Evolutionary conservation across 31 red algal species (phyloP).

Genomic region (Porphyra umbilicalis): DNA sequence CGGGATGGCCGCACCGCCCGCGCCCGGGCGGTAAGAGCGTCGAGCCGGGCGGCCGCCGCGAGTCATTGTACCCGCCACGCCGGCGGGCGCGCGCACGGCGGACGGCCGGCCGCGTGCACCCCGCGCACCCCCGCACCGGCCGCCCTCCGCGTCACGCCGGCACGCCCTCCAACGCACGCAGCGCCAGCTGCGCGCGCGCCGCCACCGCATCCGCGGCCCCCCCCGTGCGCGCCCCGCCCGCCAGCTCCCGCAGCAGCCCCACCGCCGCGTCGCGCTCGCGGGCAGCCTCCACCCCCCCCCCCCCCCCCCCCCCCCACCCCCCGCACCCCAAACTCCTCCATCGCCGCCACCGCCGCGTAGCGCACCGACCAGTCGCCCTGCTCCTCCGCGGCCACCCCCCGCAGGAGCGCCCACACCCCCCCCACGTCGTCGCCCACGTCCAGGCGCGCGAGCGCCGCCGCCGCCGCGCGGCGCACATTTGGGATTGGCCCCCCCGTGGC

Average conservation of each 20-base stretch:
- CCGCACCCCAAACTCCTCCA: constrained; percentile 27
- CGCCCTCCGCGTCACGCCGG: neutral
- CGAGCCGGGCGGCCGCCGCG: no score
- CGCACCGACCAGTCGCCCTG: constrained; percentile 79
- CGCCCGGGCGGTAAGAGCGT: no score
- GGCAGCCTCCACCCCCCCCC: neutral
- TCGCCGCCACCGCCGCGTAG: constrained; percentile 59
- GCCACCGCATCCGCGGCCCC: neutral
- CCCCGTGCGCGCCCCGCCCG: neutral
- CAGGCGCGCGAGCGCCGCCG: constrained; percentile 28
- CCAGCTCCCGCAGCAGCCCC: neutral
- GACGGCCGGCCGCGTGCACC: no score
- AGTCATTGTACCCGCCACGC: no score
- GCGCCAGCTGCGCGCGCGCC: constrained; percentile 1
- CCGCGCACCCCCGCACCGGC: no score
- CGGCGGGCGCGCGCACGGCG: no score
- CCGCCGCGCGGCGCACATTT: constrained; percentile 75
- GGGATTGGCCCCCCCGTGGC: constrained; percentile 74
- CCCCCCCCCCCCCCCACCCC: constrained; percentile 3
- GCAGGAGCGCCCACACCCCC: constrained; percentile 11
- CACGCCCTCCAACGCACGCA: neutral
- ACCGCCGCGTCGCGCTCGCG: neutral
- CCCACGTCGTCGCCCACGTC: constrained; percentile 9
- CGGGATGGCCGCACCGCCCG: no score
- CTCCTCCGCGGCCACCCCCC: constrained; percentile 25